A percentile compares a stretch with the other conserved stretches of the same genome.
Conservation (phyloP, 345 rosid genomes). For the Zanthoxylum bungeanum region DNA sequence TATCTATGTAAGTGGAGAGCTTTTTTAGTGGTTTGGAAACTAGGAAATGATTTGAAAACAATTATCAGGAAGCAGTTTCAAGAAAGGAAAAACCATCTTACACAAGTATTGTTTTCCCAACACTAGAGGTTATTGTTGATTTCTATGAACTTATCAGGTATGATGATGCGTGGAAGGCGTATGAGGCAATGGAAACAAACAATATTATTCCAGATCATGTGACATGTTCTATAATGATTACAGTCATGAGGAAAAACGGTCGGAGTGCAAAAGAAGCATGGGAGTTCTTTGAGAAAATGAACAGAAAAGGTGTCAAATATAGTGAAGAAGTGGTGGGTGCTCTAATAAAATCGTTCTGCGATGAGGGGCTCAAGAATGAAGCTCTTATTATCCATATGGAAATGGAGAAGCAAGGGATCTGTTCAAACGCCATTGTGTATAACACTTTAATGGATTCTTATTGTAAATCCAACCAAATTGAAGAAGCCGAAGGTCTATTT, state of each 20-base stretch:
- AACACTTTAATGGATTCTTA: conserved; percentile 84
- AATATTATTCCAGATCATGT: conserved; percentile 64
- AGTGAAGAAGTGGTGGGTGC: conserved; percentile 67
- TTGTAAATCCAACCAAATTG: conserved; percentile 61
- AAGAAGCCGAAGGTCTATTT: conserved; percentile 85
- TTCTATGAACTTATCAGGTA: conserved; percentile 40
- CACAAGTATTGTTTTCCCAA: background rate
- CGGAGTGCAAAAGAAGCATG: conserved; percentile 69
- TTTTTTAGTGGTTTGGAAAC: background rate
- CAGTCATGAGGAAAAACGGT: conserved; percentile 67
- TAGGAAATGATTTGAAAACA: background rate
- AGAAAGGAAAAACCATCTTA: background rate
- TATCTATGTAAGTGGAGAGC: background rate
- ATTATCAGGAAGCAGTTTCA: background rate
- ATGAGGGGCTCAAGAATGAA: conserved; percentile 75
- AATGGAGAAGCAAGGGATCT: conserved; percentile 82
- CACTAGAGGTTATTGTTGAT: conserved; percentile 9
- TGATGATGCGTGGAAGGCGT: conserved; percentile 69
- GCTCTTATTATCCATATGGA: conserved; percentile 76
- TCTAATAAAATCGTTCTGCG: conserved; percentile 76
- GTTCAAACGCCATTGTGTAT: conserved; percentile 59
- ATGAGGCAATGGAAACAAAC: conserved; percentile 59
- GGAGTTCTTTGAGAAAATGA: conserved; percentile 79
- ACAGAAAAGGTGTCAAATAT: conserved; percentile 64
- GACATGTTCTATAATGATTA: conserved; percentile 72